A percentile compares a stretch with the other conserved stretches of the same genome.
These are phyloP conservation scores for Oenanthe sinensis DNA, from an alignment of 129 eudicot species.

Conservation along the genomic window DNA sequence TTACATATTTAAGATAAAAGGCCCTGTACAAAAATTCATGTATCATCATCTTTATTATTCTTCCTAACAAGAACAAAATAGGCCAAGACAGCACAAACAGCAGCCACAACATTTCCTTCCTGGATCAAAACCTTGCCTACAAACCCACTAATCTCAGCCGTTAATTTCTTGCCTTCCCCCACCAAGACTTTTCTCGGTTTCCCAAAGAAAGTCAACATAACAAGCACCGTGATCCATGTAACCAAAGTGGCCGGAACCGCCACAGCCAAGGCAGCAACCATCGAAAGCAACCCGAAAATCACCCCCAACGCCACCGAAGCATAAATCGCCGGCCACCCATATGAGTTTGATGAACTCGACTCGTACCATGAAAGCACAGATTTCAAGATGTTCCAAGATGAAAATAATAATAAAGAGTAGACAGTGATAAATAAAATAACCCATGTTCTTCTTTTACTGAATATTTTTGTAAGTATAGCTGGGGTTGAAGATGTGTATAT, in stretches of 20 bases:
- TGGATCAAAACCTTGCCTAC: slow-evolving; percentile 62
- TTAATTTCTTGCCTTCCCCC: slow-evolving; percentile 83
- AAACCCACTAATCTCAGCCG: slow-evolving; percentile 58
- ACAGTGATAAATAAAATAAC: slow-evolving; percentile 44
- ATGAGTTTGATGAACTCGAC: slow-evolving; percentile 13
- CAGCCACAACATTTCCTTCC: slow-evolving; percentile 91
- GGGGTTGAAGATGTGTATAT: slow-evolving; percentile 10
- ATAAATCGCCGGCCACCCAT: slow-evolving; percentile 58
- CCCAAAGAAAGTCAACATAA: slow-evolving; percentile 64
- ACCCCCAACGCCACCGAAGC: slow-evolving; percentile 57
- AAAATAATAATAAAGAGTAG: slow-evolving; percentile 47
- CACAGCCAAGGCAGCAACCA: slow-evolving; percentile 78
- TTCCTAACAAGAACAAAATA: slow-evolving; percentile 57
- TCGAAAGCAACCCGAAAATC: slow-evolving; percentile 62
- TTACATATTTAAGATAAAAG: not conserved
- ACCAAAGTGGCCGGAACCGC: slow-evolving; percentile 78
- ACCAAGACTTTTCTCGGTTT: slow-evolving; percentile 59
- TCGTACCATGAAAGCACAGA: slow-evolving; percentile 65
- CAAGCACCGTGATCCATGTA: slow-evolving; percentile 81
- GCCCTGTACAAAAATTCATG: not conserved
- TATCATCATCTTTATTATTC: slow-evolving; percentile 8
- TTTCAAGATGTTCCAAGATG: slow-evolving; percentile 61
- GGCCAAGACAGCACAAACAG: slow-evolving; percentile 82
- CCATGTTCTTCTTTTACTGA: slow-evolving; percentile 77
- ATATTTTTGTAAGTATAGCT: slow-evolving; percentile 26